phyloP scores from a whole-genome alignment of 345 rosid genomes.

The Citrus australasica region DNA sequence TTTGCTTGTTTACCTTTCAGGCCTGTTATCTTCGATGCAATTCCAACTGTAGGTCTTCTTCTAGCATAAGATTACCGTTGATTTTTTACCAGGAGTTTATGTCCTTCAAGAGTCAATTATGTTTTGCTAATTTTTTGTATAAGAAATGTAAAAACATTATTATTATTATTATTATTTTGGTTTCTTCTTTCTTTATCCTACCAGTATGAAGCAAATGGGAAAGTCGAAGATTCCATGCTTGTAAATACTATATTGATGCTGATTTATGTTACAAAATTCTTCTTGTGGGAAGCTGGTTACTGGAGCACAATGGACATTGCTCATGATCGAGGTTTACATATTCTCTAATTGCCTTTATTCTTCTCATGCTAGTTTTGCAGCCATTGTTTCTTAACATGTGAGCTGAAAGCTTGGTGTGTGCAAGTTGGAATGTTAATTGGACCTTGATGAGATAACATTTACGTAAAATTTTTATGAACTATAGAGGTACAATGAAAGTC shows the following conservation, averaged over 20 bases:
- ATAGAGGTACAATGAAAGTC: not conserved
- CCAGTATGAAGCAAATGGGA: conserved; percentile 82
- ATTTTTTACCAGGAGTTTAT: not conserved
- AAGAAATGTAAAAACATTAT: not conserved
- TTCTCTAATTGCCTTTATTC: conserved; percentile 5
- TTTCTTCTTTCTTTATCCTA: conserved; percentile 19
- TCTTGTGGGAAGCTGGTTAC: conserved; percentile 99
- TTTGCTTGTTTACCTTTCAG: not conserved
- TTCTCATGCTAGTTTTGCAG: not conserved
- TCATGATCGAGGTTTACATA: conserved; percentile 83
- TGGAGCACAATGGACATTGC: conserved; percentile 99
- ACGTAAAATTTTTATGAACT: not conserved
- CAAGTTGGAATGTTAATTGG: not conserved
- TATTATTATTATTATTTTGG: not conserved
- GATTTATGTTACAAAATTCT: conserved; percentile 86
- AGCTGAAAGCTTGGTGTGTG: not conserved
- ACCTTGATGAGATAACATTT: not conserved
- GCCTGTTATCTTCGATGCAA: not conserved
- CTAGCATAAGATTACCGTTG: not conserved
- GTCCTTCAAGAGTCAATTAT: conserved; percentile 4
- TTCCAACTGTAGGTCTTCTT: not conserved
- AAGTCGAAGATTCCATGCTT: conserved; percentile 85
- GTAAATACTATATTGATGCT: conserved; percentile 90
- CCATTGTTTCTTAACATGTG: not conserved
- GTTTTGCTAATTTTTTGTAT: conserved; percentile 1